Conservation (phyloP, 202 grass and related monocot genomes). For the Elaeis oleifera region DNA sequence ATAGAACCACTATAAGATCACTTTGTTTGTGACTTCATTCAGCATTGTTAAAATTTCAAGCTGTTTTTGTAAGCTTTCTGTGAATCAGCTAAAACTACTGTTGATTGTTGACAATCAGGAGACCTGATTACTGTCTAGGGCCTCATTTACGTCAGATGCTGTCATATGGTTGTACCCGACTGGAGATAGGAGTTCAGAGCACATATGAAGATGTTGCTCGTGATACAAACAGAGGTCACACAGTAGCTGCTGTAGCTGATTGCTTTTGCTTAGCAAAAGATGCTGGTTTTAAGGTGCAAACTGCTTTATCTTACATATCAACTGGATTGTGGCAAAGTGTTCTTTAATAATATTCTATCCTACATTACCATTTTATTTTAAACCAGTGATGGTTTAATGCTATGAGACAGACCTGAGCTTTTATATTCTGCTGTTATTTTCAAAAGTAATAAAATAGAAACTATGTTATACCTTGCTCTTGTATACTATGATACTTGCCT, state of each 20-base stretch:
- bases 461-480: too few relatives aligned
- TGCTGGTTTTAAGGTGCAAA: conserved; percentile 96
- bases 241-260: conserved; percentile 90
- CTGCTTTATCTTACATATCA: not conserved
- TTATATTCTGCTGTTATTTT: too few relatives aligned
- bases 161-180: conserved; percentile 86
- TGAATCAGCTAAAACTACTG: conserved; percentile 6
- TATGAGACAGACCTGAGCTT: too few relatives aligned
- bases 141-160: conserved; percentile 91
- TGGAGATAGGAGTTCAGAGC: conserved; percentile 98
- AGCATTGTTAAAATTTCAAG: too few relatives aligned
- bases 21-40: not conserved
- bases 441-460: too few relatives aligned
- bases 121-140: conserved; percentile 96
- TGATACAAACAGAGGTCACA: conserved; percentile 96
- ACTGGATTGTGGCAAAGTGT: not conserved
- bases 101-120: conserved; percentile 37
- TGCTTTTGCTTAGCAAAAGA: conserved; percentile 99
- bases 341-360: not conserved
- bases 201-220: conserved; percentile 93
- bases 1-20: not conserved
- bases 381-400: too few relatives aligned
- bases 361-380: too few relatives aligned
- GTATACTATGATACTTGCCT: too few relatives aligned
- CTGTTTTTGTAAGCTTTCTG: not conserved